Evolutionary conservation across 805 yeast species (phyloP).

Genomic region (Lipomyces sp.): DNA sequence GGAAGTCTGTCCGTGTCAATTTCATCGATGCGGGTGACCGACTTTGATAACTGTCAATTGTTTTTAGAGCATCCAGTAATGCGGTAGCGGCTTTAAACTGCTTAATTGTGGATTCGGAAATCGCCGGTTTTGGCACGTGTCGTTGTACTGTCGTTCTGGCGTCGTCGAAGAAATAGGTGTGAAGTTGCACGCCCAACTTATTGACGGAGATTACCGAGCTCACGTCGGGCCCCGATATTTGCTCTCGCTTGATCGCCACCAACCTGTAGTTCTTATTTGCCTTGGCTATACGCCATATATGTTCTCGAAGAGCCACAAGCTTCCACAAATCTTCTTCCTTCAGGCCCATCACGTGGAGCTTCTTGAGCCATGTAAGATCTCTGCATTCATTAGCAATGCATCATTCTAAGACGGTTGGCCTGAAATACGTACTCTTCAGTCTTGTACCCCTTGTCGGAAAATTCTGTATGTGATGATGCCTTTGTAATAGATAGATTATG

Average conservation of each 20-base stretch:
- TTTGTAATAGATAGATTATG: conserved; percentile 27
- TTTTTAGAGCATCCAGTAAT: conserved; percentile 28
- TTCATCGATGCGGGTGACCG: conserved; percentile 14
- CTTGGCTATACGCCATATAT: conserved; percentile 61
- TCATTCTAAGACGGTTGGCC: background rate
- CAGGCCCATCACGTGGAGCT: conserved; percentile 74
- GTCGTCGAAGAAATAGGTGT: conserved; percentile 37
- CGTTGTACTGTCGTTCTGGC: conserved; percentile 27
- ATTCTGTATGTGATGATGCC: conserved; percentile 22
- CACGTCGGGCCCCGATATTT: conserved; percentile 11
- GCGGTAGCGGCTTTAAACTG: conserved; percentile 25
- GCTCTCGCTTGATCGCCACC: conserved; percentile 3
- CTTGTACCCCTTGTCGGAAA: conserved; percentile 21
- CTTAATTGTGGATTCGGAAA: conserved; percentile 24
- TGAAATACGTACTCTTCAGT: conserved; percentile 29
- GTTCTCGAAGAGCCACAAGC: conserved; percentile 68
- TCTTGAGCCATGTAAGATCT: conserved; percentile 74
- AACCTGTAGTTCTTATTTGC: conserved; percentile 21
- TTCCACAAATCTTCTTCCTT: conserved; percentile 81
- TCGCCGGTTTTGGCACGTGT: conserved; percentile 11
- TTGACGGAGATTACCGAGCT: conserved; percentile 25
- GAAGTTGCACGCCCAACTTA: conserved; percentile 30
- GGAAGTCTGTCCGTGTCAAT: conserved; percentile 19
- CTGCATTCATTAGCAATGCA: conserved; percentile 42
- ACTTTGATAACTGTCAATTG: conserved; percentile 29